Evolutionary conservation across 192 early-diverging fungal genomes (phyloP), one percentile per base, ranked within the genome.

Genomic region (Entomortierella lignicola): DNA sequence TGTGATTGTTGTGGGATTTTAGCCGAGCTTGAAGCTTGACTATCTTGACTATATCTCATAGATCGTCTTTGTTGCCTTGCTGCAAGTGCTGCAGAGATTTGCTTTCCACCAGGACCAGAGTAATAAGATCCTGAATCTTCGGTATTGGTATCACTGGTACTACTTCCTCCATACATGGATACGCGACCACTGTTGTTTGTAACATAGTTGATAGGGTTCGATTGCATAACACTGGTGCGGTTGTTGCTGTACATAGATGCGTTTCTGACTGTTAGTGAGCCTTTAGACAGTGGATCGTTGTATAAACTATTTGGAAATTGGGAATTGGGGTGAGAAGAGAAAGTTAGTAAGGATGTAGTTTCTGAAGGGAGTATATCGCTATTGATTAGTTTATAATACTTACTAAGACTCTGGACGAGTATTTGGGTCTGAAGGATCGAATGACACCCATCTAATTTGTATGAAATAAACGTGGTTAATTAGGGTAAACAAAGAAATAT

Each of bases 371-470:
- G n/a, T n/a, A n/a, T n/a, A n/a, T n/a, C n/a, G n/a, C n/a, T n/a
- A n/a, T n/a, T n/a, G n/a, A 27, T 43, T 50, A 15, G 8, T 2
- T 31, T 12, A 27, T 37, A 32, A 11, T 30, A 56, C 60, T 32
- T 77, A 77, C 74, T 18, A 21, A 18, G 75, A 79, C 8, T 79
- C 75, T 30, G 75, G 75, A 13, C 67, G 66, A 34, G 29, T 54
- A 3, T 37, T 26, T 2, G 64, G 39, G n/a, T 79, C 75, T 10
- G 31, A 41, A 3, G 75, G 67, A 20, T 79, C 75, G 39, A 70
- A 79, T 15, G 66, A 69, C 3, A 79, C 75, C 75, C 75, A 79
- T 43, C 72, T 77, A 66, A 17, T 21, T n/a, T n/a, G n/a, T n/a
- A n/a, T 31, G 29, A 57, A 47, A n/a, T 7, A 31, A 25, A 63